These are phyloP conservation scores for Coemansia sp. DNA, from an alignment of 192 early-diverging fungal genomes.

Conservation along the genomic window DNA sequence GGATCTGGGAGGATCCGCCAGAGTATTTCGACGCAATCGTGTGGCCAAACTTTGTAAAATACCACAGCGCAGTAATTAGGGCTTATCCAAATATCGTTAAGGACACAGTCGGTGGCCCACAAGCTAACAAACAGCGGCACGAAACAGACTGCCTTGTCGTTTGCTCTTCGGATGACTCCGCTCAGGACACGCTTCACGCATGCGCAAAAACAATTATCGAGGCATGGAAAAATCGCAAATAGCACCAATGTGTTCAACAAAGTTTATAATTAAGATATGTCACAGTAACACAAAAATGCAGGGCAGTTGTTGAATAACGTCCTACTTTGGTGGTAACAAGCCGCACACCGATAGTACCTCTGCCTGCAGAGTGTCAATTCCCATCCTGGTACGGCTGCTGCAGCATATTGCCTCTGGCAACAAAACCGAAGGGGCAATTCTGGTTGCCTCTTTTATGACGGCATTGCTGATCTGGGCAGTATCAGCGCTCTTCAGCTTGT, in stretches of 20 bases:
- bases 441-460: slow-evolving; percentile 8
- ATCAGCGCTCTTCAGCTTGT: slow-evolving; percentile 40
- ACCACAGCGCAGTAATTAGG: slow-evolving; percentile 23
- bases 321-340: slow-evolving; percentile 4
- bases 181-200: slow-evolving; percentile 8
- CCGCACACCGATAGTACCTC: slow-evolving; percentile 37
- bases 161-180: slow-evolving; percentile 42
- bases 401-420: slow-evolving; percentile 21
- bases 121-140: background rate
- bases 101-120: background rate
- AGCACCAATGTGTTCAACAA: background rate
- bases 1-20: slow-evolving; percentile 73
- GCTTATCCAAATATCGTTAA: slow-evolving; percentile 14
- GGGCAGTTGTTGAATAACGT: background rate
- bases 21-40: slow-evolving; percentile 75
- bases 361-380: slow-evolving; percentile 30
- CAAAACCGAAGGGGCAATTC: slow-evolving; percentile 30
- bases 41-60: slow-evolving; percentile 69
- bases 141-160: slow-evolving; percentile 9
- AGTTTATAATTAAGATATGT: background rate
- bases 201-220: slow-evolving; percentile 21
- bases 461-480: slow-evolving; percentile 16
- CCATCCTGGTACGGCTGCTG: slow-evolving; percentile 33
- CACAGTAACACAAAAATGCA: background rate
- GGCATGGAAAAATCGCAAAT: slow-evolving; percentile 9